Evolutionary conservation across 2,329 filamentous ascomycete species (phyloP).

Genomic region (Verticillium longisporum): DNA sequence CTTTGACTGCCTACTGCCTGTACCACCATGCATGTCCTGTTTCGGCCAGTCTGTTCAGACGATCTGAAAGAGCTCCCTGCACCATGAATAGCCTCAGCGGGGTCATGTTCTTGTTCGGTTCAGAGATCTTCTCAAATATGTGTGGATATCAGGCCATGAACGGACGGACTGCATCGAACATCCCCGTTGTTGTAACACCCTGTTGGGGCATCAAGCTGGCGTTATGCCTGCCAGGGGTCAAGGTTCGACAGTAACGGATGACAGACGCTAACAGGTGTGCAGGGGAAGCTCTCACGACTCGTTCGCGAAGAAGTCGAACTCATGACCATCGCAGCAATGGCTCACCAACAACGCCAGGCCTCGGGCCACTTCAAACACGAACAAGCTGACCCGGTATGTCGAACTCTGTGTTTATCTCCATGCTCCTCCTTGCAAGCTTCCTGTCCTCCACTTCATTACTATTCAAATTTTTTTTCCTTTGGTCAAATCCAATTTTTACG

Average conservation of each 20-base stretch:
- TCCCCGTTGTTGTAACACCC: constrained; percentile 5
- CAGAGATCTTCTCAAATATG: neutral
- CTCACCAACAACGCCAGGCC: constrained; percentile 14
- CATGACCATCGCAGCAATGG: constrained; percentile 13
- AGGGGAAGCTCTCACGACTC: neutral
- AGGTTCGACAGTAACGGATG: constrained; percentile 10
- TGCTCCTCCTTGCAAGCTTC: neutral
- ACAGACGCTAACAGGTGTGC: constrained; percentile 11
- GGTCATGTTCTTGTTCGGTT: neutral
- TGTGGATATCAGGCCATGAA: constrained; percentile 3
- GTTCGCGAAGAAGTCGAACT: constrained; percentile 4
- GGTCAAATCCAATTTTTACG: neutral
- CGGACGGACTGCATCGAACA: constrained; percentile 6
- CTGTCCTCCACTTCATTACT: neutral
- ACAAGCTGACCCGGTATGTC: constrained; percentile 20
- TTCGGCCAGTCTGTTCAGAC: constrained; percentile 1
- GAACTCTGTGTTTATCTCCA: neutral
- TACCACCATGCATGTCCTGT: constrained; percentile 3
- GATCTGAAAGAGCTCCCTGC: neutral
- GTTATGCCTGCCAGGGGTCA: constrained; percentile 6
- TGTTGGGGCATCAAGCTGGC: neutral
- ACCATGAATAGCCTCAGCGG: neutral
- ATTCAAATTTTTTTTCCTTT: neutral
- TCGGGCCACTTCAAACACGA: constrained; percentile 21
- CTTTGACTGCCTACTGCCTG: neutral